Evolutionary conservation across 2,329 filamentous ascomycete genomes (phyloP).

Genomic region (Alternaria burnsii): DNA sequence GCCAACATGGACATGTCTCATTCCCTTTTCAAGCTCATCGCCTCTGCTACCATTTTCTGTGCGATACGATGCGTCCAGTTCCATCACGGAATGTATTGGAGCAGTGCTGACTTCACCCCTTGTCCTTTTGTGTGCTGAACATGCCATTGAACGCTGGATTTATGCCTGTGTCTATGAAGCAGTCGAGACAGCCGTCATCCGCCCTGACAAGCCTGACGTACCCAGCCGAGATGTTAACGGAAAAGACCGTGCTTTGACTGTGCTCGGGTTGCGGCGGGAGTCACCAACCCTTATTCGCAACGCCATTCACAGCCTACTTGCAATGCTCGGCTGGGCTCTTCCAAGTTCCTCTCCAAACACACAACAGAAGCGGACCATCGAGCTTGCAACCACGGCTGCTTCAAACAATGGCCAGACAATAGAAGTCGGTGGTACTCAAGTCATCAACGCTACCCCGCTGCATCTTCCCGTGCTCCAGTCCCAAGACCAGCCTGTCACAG

Average conservation of each 20-base stretch:
- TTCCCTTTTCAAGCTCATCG: conserved; percentile 41
- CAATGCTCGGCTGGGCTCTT: conserved; percentile 38
- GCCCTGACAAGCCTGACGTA: conserved; percentile 42
- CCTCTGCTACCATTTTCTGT: conserved; percentile 35
- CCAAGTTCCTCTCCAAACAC: conserved; percentile 6
- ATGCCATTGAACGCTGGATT: conserved; percentile 38
- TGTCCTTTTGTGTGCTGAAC: conserved; percentile 36
- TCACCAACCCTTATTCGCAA: conserved; percentile 33
- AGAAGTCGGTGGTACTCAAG: conserved; percentile 28
- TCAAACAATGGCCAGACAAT: conserved; percentile 20
- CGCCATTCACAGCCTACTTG: conserved; percentile 34
- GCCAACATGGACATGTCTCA: conserved; percentile 37
- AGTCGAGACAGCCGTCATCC: conserved; percentile 40
- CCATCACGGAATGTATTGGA: conserved; percentile 22
- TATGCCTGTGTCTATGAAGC: conserved; percentile 40
- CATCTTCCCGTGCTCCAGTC: conserved; percentile 29
- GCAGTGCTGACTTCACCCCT: conserved; percentile 39
- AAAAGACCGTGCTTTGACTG: conserved; percentile 31
- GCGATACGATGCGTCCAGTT: conserved; percentile 25
- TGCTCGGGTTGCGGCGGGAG: conserved; percentile 34
- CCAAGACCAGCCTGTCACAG: conserved; percentile 1
- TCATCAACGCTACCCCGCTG: conserved; percentile 36
- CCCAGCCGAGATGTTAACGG: conserved; percentile 30
- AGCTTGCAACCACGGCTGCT: conserved; percentile 4
- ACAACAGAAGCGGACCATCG: conserved; percentile 3